Conservation (phyloP, 2,329 filamentous ascomycete species). For the Cryphonectria parasitica region DNA sequence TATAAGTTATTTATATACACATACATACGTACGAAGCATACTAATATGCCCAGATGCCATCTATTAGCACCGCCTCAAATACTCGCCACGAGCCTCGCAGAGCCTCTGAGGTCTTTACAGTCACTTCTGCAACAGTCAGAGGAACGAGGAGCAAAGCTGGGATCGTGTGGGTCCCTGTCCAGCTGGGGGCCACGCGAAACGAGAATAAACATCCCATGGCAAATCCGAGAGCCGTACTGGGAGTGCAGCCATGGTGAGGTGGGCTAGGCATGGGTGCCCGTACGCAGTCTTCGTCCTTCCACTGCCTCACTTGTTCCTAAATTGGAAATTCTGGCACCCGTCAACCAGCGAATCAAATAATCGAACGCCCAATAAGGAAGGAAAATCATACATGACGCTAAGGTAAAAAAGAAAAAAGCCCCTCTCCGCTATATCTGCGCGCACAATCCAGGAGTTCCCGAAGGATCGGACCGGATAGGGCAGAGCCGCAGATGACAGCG, state of each 20-base stretch:
- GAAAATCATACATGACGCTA: neutral
- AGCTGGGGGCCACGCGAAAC: neutral
- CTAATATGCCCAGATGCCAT: neutral
- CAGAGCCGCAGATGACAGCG: constrained; percentile 1
- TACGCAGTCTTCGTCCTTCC: neutral
- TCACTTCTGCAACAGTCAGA: neutral
- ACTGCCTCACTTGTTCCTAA: neutral
- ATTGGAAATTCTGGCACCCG: neutral
- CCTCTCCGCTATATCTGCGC: neutral
- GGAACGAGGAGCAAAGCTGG: neutral
- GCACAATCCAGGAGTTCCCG: neutral
- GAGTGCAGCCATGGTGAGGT: neutral
- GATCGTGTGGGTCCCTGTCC: neutral
- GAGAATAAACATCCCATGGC: neutral
- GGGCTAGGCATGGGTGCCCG: neutral
- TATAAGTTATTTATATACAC: neutral
- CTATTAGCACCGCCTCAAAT: neutral
- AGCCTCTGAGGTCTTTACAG: neutral
- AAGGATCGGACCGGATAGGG: neutral
- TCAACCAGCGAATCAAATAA: neutral
- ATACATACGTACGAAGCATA: neutral
- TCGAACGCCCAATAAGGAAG: neutral
- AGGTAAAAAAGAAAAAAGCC: too few species aligned
- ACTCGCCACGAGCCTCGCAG: neutral
- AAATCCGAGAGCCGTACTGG: neutral